Conservation (phyloP, 169 alveolate genomes). For the Plasmodium reichenowi region DNA sequence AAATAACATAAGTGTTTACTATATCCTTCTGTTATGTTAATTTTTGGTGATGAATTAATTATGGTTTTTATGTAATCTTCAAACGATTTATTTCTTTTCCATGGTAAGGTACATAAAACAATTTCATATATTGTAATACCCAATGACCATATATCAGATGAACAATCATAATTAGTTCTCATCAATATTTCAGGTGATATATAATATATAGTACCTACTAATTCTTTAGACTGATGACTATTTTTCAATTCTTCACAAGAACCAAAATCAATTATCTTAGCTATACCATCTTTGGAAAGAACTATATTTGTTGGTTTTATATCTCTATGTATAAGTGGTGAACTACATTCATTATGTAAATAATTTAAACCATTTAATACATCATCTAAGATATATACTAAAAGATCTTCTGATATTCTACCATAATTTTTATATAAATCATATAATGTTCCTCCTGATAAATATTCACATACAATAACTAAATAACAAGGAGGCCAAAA, state of each 20-base stretch:
- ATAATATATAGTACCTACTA: conserved; percentile 81
- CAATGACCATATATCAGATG: conserved; percentile 95
- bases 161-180: conserved; percentile 90
- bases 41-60: conserved; percentile 45
- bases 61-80: conserved; percentile 26
- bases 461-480: conserved; percentile 73
- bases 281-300: conserved; percentile 64
- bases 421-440: conserved; percentile 64
- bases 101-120: conserved; percentile 48
- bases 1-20: conserved; percentile 60
- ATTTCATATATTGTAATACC: conserved; percentile 94
- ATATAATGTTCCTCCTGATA: conserved; percentile 48
- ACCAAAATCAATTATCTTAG: conserved; percentile 75
- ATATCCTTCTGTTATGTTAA: conserved; percentile 31
- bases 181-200: conserved; percentile 94
- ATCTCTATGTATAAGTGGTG: conserved; percentile 42
- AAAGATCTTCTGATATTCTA: conserved; percentile 61
- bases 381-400: conserved; percentile 55
- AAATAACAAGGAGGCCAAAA: conserved; percentile 74
- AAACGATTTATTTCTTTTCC: conserved; percentile 44
- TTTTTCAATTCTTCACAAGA: conserved; percentile 67
- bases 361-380: conserved; percentile 42
- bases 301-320: conserved; percentile 60
- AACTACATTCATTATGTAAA: conserved; percentile 55
- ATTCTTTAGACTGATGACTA: conserved; percentile 18